phyloP scores from a whole-genome alignment of 805 yeast genomes.

The Lipomyces kockii region DNA sequence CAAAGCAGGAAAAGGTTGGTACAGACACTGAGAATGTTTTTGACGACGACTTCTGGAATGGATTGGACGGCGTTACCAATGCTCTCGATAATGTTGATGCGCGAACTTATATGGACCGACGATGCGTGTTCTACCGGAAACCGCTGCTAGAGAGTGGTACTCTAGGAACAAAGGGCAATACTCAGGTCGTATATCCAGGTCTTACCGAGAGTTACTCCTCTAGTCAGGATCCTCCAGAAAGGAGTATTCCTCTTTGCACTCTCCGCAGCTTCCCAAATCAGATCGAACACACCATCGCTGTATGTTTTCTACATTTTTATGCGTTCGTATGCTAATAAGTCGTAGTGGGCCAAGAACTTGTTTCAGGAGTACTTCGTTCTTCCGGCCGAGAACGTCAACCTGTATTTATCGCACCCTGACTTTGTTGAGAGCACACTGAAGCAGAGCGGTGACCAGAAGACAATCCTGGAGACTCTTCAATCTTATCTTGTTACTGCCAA shows the following conservation, averaged over 20 bases:
- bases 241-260: constrained; percentile 95
- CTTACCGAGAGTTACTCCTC: constrained; percentile 95
- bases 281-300: constrained; percentile 96
- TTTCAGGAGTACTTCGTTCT: constrained; percentile 92
- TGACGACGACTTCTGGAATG: constrained; percentile 82
- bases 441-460: constrained; percentile 89
- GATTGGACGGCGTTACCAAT: constrained; percentile 87
- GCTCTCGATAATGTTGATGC: constrained; percentile 98
- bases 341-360: constrained; percentile 85
- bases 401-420: constrained; percentile 88
- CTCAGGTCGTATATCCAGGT: constrained; percentile 92
- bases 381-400: constrained; percentile 89
- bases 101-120: constrained; percentile 94
- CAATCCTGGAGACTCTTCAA: constrained; percentile 75
- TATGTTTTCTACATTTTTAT: neutral
- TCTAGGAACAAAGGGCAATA: constrained; percentile 96
- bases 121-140: constrained; percentile 90
- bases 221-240: constrained; percentile 98
- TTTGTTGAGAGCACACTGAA: constrained; percentile 89
- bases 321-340: neutral
- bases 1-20: constrained; percentile 87
- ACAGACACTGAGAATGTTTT: constrained; percentile 88
- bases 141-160: constrained; percentile 96
- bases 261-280: constrained; percentile 96
- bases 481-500: constrained; percentile 73